Evolutionary conservation across 768 basidiomycete species (phyloP), one percentile per base, ranked within the genome.

Genomic region (Trametes elegans): DNA sequence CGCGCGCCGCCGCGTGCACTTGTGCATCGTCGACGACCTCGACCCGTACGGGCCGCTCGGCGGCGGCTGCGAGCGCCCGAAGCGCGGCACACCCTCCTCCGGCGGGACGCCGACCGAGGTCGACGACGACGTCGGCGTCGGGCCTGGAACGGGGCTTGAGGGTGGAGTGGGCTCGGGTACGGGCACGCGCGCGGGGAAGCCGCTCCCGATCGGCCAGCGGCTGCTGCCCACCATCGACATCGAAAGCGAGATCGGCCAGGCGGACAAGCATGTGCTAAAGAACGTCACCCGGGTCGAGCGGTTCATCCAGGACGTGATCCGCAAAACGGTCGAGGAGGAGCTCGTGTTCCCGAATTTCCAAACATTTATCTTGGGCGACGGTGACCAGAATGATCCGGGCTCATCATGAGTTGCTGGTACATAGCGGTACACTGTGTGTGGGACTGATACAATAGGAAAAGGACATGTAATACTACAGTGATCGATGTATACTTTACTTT

Each of bases 211-310:
- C 6, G 93, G 95, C 0, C 86, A 89, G 62, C 79, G 93, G 26
- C 72, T 99, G 13, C 74, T 99, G 19, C 92, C 92, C 0, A 82
- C 84, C 11, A 91, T 97, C 38, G 81, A 85, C 62, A 95, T 98
- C 70, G 96, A 98, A 72, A 93, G 90, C 65, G 95, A 98, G 75
- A 96, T 98, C 46, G 96, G 96, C 3, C 91, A 98, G 74, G 76
- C 87, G 42, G 94, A 98, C 68, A 96, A 94, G 60, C 95, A 98
- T 74, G 91, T 97, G 10, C 67, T 98, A 59, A 91, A 94, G 71
- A 98, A 98, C 61, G 96, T 98, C 23, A 92, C 91, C 4, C 84
- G 96, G 53, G 90, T 99, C 11, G 96, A 99, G 71, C 78, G 87
- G 29, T 98, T 98, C 70, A 93, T 98, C 46, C 89, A 94, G 68